These are phyloP conservation scores for Mortierella alpina DNA, from an alignment of 192 early-diverging fungal species.

Conservation along the genomic window DNA sequence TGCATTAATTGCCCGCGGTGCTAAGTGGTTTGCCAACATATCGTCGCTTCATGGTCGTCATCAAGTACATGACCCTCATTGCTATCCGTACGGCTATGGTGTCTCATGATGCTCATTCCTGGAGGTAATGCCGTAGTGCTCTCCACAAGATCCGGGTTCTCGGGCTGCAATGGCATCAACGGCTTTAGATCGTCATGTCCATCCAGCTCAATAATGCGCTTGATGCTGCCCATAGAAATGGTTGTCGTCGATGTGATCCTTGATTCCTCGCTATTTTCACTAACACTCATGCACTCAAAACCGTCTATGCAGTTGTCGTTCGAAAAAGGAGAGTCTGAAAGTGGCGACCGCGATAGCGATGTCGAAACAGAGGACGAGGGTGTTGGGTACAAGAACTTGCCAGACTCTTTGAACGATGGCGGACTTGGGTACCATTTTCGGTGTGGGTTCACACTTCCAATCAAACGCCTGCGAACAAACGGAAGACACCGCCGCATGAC, in stretches of 20 bases:
- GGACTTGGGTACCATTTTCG: neutral
- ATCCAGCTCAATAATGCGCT: conserved; percentile 32
- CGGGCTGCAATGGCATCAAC: conserved; percentile 13
- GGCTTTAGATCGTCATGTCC: conserved; percentile 16
- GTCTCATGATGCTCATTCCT: too few relatives aligned
- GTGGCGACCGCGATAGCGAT: too few relatives aligned
- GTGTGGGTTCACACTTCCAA: neutral
- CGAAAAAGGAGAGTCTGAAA: too few relatives aligned
- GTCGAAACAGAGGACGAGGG: neutral
- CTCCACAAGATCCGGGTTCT: conserved; percentile 19
- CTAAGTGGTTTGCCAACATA: too few relatives aligned
- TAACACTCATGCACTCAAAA: neutral
- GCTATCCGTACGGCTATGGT: too few relatives aligned
- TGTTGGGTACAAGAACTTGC: neutral
- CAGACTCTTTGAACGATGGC: too few relatives aligned
- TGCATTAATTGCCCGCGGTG: too few relatives aligned
- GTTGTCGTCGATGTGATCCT: neutral
- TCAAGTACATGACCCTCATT: too few relatives aligned
- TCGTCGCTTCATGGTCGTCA: too few relatives aligned
- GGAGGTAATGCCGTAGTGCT: conserved; percentile 5
- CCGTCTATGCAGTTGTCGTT: neutral
- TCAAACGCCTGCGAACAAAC: conserved; percentile 18
- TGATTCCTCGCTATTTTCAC: neutral
- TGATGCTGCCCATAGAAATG: conserved; percentile 31
- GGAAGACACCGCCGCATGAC: conserved; percentile 36